phyloP scores from a whole-genome alignment of 2,329 filamentous ascomycete genomes.

The Cladosporium colombiae region DNA sequence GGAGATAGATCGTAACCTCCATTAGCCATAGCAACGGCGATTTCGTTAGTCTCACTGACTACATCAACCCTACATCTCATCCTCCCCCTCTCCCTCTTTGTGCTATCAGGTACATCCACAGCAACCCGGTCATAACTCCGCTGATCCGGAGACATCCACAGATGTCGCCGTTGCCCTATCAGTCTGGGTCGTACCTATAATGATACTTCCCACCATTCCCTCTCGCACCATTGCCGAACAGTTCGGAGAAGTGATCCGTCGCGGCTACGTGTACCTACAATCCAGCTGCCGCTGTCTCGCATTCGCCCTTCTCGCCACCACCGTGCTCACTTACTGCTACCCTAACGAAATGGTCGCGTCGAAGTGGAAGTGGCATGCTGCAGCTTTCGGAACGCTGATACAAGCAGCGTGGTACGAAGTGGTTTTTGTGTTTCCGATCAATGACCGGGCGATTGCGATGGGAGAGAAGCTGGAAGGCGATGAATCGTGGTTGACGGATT shows the following conservation, averaged over 20 bases:
- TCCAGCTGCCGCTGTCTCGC: slow-evolving; percentile 13
- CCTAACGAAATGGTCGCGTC: background rate
- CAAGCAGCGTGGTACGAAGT: slow-evolving; percentile 24
- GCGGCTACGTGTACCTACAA: slow-evolving; percentile 19
- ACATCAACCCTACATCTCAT: background rate
- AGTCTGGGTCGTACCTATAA: slow-evolving; percentile 20
- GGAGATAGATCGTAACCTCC: too few species aligned
- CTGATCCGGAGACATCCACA: background rate
- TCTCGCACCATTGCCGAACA: slow-evolving; percentile 13
- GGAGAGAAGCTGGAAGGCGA: background rate
- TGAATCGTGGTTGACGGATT: background rate
- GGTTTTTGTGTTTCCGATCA: slow-evolving; percentile 23
- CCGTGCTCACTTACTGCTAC: background rate
- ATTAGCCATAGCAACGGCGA: background rate
- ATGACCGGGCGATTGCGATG: slow-evolving; percentile 19
- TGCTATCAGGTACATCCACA: background rate
- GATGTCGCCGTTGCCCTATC: slow-evolving; percentile 16
- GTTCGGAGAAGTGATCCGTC: slow-evolving; percentile 17
- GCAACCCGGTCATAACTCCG: background rate
- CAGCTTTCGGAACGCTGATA: background rate
- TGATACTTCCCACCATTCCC: slow-evolving; percentile 10
- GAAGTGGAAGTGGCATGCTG: slow-evolving; percentile 8
- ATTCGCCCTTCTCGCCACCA: background rate
- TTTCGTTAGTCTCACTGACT: background rate
- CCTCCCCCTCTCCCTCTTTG: background rate